Conservation (phyloP, 352 stramenopile genomes). For the Globisporangium orthogonon region DNA sequence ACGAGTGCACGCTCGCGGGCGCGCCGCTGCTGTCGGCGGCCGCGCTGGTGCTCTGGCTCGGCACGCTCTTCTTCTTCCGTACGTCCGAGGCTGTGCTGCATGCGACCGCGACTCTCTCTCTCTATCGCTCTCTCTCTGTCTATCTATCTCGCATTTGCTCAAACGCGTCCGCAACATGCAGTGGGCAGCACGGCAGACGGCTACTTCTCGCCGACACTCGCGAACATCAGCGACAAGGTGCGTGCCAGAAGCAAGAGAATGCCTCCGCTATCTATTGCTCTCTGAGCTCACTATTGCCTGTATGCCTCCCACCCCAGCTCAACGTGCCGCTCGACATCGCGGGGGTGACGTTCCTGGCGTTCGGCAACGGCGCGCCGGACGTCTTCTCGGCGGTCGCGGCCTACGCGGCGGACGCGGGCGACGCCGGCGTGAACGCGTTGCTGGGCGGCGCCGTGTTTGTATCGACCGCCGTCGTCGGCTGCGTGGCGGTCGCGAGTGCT, state of each 20-base stretch:
- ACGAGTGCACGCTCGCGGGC: slow-evolving; percentile 58
- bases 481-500: slow-evolving; percentile 67
- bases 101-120: too few relatives aligned
- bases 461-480: slow-evolving; percentile 89
- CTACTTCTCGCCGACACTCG: slow-evolving; percentile 96
- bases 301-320: slow-evolving; percentile 22
- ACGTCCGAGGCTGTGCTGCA: slow-evolving; percentile 9
- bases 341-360: slow-evolving; percentile 95
- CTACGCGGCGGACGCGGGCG: slow-evolving; percentile 66
- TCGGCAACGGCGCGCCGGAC: slow-evolving; percentile 97
- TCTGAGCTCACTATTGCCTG: background rate
- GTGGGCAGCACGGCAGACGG: slow-evolving; percentile 96
- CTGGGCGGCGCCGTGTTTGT: slow-evolving; percentile 95
- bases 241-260: too few relatives aligned
- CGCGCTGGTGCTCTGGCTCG: slow-evolving; percentile 61
- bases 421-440: slow-evolving; percentile 89
- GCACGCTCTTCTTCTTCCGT: slow-evolving; percentile 80
- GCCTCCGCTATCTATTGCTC: too few relatives aligned
- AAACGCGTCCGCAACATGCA: slow-evolving; percentile 13
- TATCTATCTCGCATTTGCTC: too few relatives aligned
- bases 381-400: slow-evolving; percentile 90
- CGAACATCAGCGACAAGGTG: slow-evolving; percentile 93
- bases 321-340: slow-evolving; percentile 89
- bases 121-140: too few relatives aligned
- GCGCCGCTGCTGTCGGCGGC: slow-evolving; percentile 41